These are phyloP conservation scores for Backusella psychrophila DNA, from an alignment of 192 early-diverging fungal genomes.

Conservation along the genomic window DNA sequence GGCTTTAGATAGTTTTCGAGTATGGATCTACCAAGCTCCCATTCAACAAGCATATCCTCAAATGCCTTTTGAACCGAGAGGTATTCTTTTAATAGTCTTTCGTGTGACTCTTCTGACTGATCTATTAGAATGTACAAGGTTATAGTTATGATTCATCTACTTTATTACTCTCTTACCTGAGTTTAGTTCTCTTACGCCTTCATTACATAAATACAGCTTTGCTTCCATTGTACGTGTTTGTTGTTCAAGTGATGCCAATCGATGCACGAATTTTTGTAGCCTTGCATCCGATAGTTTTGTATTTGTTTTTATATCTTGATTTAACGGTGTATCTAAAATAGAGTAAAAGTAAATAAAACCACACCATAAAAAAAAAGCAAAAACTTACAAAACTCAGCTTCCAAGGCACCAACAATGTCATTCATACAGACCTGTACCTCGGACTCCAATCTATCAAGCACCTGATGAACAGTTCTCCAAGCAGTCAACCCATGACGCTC, in stretches of 20 bases:
- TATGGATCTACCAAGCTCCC: constrained; percentile 48
- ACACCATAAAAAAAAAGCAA: not conserved
- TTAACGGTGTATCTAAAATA: not conserved
- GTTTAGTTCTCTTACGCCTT: constrained; percentile 41
- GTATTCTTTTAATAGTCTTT: constrained; percentile 41
- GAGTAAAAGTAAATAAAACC: not conserved
- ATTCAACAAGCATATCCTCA: constrained; percentile 47
- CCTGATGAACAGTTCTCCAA: constrained; percentile 18
- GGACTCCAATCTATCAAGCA: not conserved
- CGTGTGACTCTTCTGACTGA: not conserved
- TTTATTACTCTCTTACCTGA: not conserved
- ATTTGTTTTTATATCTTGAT: constrained; percentile 3
- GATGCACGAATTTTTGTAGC: constrained; percentile 38
- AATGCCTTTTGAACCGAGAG: constrained; percentile 48
- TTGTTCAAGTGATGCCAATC: constrained; percentile 46
- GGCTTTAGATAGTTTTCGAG: constrained; percentile 41
- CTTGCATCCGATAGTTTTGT: constrained; percentile 28
- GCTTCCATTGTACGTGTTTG: constrained; percentile 55
- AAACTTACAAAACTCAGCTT: constrained; percentile 47
- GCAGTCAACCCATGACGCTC: not conserved
- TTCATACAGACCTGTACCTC: constrained; percentile 35
- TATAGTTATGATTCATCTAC: not conserved
- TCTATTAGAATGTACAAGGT: not conserved
- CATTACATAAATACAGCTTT: constrained; percentile 55
- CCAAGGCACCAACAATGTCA: constrained; percentile 39